These are phyloP conservation scores for Botrytis squamosa DNA, from an alignment of 2,329 filamentous ascomycete species.

Conservation along the genomic window DNA sequence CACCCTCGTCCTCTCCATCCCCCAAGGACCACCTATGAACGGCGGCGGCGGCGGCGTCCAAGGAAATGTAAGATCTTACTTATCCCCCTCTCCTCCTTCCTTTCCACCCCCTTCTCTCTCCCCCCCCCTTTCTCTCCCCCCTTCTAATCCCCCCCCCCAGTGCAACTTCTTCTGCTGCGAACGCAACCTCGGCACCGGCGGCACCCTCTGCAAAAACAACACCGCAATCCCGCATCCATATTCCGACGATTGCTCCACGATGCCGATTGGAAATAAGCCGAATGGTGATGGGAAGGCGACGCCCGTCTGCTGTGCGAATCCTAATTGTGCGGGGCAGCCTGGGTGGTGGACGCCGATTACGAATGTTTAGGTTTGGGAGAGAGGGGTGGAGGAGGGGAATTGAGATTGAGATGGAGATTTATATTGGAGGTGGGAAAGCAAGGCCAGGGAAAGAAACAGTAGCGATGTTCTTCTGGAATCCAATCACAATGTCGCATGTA, in stretches of 20 bases:
- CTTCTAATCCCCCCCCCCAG: background rate
- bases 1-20: background rate
- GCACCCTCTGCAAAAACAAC: background rate
- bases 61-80: background rate
- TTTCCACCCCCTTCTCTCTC: too few relatives aligned
- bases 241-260: background rate
- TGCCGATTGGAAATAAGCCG: background rate
- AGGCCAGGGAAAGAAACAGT: background rate
- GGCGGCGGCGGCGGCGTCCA: background rate
- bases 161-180: conserved; percentile 10
- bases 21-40: background rate
- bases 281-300: background rate
- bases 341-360: background rate
- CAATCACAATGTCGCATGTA: too few relatives aligned
- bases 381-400: fast-evolving
- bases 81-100: too few relatives aligned
- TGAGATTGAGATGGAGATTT: background rate
- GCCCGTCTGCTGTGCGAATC: background rate
- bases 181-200: background rate
- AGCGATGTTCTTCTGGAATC: too few relatives aligned
- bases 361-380: background rate
- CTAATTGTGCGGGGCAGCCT: background rate
- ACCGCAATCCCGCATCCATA: background rate
- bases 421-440: background rate
- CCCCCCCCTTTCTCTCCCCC: fast-evolving